Base-by-base conservation (phyloP, 1,284 basidiomycete genomes). In the Trichosporon asahii region DNA sequence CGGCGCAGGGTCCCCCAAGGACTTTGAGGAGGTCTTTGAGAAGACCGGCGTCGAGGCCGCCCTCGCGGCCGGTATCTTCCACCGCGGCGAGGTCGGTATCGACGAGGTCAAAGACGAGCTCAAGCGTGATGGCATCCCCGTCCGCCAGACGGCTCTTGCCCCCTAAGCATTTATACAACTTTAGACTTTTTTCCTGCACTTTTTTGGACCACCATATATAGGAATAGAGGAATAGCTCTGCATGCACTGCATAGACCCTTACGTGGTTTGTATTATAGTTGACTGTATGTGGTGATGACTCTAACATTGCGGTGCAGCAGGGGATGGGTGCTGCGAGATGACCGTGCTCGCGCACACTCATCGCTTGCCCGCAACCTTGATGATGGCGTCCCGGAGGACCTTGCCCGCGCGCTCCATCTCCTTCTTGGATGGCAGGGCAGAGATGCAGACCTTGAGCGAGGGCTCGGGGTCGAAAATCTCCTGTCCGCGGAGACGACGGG, bases 51-150 rank as follows among this genome's bases (percentile, higher is more conserved):
- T 90, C 0, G 97, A 99, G 84, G 94, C 97, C 37, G 97, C 93
- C 0, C 85, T 99, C 68, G 97, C 97, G 3, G 97, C 97, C 18
- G 97, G 97, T 3, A 98, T 99, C 76, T 99, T 99, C 85, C 97
- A 99, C 84, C 86, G 97, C 37, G 88, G 88, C 70, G 92, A 98
- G 82, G 94, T 98, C 18, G 84, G 84, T 21, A 86, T 88, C 65
- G 83, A 83, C 73, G 83, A 92, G 69, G 90, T 94, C 67, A 95
- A 94, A 84, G 80, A 82, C 40, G 83, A 85, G 5, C 79, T 94
- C 74, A 79, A 79, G 64, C 78, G 76, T 8, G 86, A 87, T 27
- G 85, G 85, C 0, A 87, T 93, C 72, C 74, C 78, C 0, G 78
- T 81, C 3, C 78, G 82, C 67, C 31, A 71, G 69, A 68, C 75